These are phyloP conservation scores for Allantophomopsis lycopodina DNA, from an alignment of 2,329 filamentous ascomycete genomes.

Conservation along the genomic window DNA sequence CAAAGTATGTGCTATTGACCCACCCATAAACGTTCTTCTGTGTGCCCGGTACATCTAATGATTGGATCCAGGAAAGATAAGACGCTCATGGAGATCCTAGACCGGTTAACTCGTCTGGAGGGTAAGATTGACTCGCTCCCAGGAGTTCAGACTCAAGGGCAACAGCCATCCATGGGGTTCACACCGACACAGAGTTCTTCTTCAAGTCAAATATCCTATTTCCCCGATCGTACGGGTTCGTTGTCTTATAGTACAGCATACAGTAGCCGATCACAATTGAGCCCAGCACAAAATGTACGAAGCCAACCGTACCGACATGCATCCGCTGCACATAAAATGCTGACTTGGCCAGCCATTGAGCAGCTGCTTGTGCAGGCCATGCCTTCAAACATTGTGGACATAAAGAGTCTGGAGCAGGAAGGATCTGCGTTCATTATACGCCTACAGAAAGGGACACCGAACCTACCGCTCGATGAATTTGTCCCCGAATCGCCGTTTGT, in stretches of 20 bases:
- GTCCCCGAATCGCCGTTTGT: slow-evolving; percentile 12
- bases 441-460: slow-evolving; percentile 11
- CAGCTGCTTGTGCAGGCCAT: slow-evolving; percentile 22
- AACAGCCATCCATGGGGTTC: slow-evolving; percentile 2
- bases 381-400: slow-evolving; percentile 17
- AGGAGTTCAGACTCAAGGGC: slow-evolving; percentile 2
- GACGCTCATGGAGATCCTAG: slow-evolving; percentile 45
- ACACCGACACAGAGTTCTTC: slow-evolving; percentile 10
- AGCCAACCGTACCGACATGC: slow-evolving; percentile 13
- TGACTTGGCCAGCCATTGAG: slow-evolving; percentile 32
- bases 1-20: slow-evolving; percentile 31
- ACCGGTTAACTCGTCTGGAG: slow-evolving; percentile 38
- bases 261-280: slow-evolving; percentile 10
- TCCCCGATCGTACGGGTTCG: slow-evolving; percentile 1
- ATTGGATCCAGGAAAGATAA: slow-evolving; percentile 38
- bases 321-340: slow-evolving; percentile 33
- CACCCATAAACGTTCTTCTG: not conserved
- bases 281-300: slow-evolving; percentile 4
- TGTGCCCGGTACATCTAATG: not conserved
- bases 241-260: slow-evolving; percentile 2
- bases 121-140: slow-evolving; percentile 33
- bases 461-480: slow-evolving; percentile 12
- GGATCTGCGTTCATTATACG: slow-evolving; percentile 21
- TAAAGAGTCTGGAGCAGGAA: slow-evolving; percentile 22
- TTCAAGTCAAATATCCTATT: slow-evolving; percentile 10